Base-by-base conservation (phyloP, 163 green algal genomes). In the Trebouxiophyceae sp. region DNA sequence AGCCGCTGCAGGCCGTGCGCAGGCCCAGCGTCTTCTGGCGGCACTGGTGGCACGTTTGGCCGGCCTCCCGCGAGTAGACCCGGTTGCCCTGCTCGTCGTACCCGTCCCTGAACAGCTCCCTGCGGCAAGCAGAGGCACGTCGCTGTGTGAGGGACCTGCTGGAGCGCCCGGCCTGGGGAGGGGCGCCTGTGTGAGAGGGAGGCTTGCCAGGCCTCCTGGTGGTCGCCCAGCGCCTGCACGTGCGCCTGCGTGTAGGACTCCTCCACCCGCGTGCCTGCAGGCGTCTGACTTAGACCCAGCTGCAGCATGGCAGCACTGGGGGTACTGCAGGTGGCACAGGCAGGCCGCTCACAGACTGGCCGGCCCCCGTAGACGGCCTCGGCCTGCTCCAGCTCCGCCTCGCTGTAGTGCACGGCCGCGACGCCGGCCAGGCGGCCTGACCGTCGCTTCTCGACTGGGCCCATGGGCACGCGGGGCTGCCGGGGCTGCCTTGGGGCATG, bases 41-140 rank as follows among this genome's bases (percentile, higher is more conserved):
- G 69, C 85, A 84, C 70, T 92, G 85, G 73, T 92, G 85, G 73
- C 85, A 92, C 2, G 84, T 91, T 64, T 76, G 70, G n/a, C 84
- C 85, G 33, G 68, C 72, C 24, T 79, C 76, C 54, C 78, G 81
- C 74, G 89, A 82, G 60, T 92, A 92, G 27, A 90, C 73, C 45
- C 77, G 74, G 58, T 85, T 74, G 46, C 77, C 75, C 1, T 69
- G n/a, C 8, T 34, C 58, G 23, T 85, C 73, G 26, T 83, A 84
- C 12, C 79, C 79, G 24, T 86, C 79, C 54, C 78, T 63, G 67
- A 87, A 87, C 32, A 84, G 62, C 44, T 75, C 70, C 80, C 77
- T 80, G 77, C 54, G 66, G 8, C 19, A 54, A 8, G 26, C 8
- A 39, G 55, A 4, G 22, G 29, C 2, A n/a, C 20, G 31, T 19